These are phyloP conservation scores for Fusarium mundagurra DNA, from an alignment of 2,329 filamentous ascomycete genomes.

Conservation along the genomic window DNA sequence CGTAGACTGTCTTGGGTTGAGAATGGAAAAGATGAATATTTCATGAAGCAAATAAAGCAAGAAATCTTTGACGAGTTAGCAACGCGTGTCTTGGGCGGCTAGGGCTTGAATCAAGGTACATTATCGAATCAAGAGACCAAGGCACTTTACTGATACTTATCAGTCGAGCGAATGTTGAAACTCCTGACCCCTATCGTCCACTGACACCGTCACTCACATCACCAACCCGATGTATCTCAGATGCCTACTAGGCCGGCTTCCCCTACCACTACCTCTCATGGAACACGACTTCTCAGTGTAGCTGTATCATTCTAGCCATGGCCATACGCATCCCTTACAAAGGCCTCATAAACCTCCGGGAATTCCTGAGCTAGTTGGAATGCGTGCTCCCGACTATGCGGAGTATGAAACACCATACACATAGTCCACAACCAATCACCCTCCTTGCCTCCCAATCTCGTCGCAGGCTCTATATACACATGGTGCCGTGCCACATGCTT, in stretches of 20 bases:
- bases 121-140: background rate
- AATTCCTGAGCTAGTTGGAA: background rate
- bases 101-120: background rate
- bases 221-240: background rate
- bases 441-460: background rate
- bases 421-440: background rate
- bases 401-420: background rate
- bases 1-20: background rate
- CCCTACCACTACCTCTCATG: background rate
- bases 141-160: background rate
- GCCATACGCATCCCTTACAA: background rate
- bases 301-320: background rate
- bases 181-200: fast-evolving
- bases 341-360: background rate
- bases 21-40: background rate
- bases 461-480: background rate
- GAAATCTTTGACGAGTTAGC: constrained; percentile 1
- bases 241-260: background rate
- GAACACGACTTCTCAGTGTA: background rate
- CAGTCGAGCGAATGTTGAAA: background rate
- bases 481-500: background rate
- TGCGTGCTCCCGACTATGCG: background rate
- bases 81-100: background rate
- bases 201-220: background rate
- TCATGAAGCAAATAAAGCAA: background rate